Evolutionary conservation across 352 stramenopile species (phyloP), one percentile per base, ranked within the genome.

Genomic region (Phytophthora megakarya): DNA sequence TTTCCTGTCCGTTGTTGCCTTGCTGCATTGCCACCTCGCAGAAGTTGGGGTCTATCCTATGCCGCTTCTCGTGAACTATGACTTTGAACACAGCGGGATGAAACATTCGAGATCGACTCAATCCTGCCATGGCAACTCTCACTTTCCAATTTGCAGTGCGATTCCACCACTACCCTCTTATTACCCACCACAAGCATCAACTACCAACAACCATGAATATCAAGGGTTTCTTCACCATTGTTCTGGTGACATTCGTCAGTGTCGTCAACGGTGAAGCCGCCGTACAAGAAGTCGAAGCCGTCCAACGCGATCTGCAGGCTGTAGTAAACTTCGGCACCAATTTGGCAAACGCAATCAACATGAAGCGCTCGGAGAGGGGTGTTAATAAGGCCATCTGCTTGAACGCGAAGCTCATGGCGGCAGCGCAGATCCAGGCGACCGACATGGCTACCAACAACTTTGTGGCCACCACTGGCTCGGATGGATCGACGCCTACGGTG

Each of bases 351-450:
- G 67, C 66, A 12, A 46, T 84, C 25, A 84, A 84, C 54, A 50
- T 44, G 33, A 75, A 73, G 61, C 75, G 75, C 37, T 40, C 61
- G 6, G 44, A 70, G 19, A 68, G 69, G 25, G 74, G 71, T 3
- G 8, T 81, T 30, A n/a, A n/a, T n/a, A 43, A 53, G 12, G 43
- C 55, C 33, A 62, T 79, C 38, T 81, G 73, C 40, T 66, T 80
- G 49, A 80, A 80, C 49, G 61, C 33, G 60, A 75, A 72, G 40
- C 56, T 75, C 16, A 68, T 59, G 44, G 61, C 55, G 39, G 64
- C 67, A 25, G 61, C 67, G 23, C 61, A 72, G 33, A 55, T 58
- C 30, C 35, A 54, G 37, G 61, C 61, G 12, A 30, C 59, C 42
- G 62, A 71, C 55, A 70, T 72, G 50, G 61, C 67, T 22, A 60